Percentiles rank a stretch among this genome's conserved stretches.
Conservation (phyloP, 768 basidiomycete genomes). For the Panaeolus papilionaceus region DNA sequence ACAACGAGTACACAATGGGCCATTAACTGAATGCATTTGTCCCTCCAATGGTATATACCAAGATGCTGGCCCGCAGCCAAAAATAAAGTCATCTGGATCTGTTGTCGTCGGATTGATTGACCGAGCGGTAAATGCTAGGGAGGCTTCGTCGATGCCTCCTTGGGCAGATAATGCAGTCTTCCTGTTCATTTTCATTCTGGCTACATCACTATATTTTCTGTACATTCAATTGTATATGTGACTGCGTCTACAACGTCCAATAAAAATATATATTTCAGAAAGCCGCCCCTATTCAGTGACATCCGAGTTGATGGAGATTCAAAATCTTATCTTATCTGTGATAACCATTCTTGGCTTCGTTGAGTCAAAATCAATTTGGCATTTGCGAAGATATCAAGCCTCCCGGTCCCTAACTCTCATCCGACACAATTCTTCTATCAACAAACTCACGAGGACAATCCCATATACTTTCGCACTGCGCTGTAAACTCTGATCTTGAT, state of each 20-base stretch:
- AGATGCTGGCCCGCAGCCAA: background rate
- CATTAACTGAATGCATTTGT: background rate
- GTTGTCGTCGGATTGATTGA: background rate
- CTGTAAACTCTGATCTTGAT: slow-evolving; percentile 21
- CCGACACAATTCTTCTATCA: background rate
- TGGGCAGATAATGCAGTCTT: background rate
- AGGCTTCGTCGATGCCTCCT: background rate
- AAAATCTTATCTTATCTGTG: slow-evolving; percentile 24
- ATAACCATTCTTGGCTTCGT: slow-evolving; percentile 2
- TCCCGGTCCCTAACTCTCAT: slow-evolving; percentile 2
- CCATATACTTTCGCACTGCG: background rate
- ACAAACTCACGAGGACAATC: background rate
- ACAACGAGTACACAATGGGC: background rate
- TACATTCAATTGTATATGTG: background rate
- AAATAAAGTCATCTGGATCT: background rate
- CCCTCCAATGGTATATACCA: background rate
- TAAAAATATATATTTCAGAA: too few species aligned
- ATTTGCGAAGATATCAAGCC: slow-evolving; percentile 17
- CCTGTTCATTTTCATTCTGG: background rate
- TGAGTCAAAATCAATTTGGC: slow-evolving; percentile 19
- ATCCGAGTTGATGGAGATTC: background rate
- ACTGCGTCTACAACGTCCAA: too few species aligned
- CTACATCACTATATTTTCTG: background rate
- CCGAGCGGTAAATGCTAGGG: background rate
- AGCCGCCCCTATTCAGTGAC: background rate